phyloP scores from a whole-genome alignment of 768 basidiomycete genomes.

The Terana coerulea region DNA sequence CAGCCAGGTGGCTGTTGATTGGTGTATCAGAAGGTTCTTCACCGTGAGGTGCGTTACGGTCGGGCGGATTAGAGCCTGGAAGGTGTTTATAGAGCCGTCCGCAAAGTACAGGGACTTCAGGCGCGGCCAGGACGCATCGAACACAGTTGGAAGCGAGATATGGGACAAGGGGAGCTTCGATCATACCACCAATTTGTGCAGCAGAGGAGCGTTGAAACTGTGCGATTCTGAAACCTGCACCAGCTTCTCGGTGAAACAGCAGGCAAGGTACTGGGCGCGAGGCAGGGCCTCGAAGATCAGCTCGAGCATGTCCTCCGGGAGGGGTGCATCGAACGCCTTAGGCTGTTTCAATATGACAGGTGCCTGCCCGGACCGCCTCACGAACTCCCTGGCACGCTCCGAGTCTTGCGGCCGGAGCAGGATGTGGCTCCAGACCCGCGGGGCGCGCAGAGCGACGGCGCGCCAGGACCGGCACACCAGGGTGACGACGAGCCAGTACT shows the following conservation, averaged over 20 bases:
- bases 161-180: no score
- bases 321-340: background rate
- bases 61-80: no score
- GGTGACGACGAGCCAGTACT: background rate
- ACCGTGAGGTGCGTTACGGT: no score
- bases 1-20: no score
- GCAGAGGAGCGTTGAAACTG: no score
- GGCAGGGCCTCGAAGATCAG: background rate
- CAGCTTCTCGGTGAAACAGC: background rate
- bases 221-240: no score
- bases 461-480: slow-evolving; percentile 2
- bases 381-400: background rate
- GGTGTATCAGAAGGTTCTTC: no score
- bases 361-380: background rate
- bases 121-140: no score
- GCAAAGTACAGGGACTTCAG: no score
- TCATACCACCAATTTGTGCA: no score
- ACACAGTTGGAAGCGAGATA: no score
- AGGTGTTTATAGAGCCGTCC: no score
- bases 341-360: background rate
- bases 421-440: slow-evolving; percentile 2
- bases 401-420: background rate
- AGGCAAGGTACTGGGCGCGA: background rate
- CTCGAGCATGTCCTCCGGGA: background rate
- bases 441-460: background rate